Conservation (phyloP, 2,329 filamentous ascomycete species). For the Paraconiothyrium sp. region DNA sequence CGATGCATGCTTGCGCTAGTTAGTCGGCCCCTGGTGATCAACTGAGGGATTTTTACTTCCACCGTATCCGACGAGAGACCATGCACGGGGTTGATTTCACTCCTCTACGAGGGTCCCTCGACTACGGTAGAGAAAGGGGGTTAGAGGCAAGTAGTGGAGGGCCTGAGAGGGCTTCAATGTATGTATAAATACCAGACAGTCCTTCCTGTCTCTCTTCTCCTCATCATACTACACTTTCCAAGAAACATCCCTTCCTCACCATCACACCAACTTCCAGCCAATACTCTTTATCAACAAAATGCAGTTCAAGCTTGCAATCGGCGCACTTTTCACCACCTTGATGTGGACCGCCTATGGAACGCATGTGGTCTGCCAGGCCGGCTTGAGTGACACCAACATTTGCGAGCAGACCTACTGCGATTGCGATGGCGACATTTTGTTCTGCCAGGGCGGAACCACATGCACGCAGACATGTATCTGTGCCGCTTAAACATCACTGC, state of each 20-base stretch:
- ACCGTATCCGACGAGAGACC: too few relatives aligned
- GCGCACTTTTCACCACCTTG: neutral
- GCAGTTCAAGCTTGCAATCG: slow-evolving; percentile 2
- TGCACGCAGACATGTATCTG: neutral
- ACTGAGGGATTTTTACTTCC: too few relatives aligned
- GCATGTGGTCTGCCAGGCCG: neutral
- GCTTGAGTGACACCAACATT: neutral
- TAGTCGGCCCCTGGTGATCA: too few relatives aligned
- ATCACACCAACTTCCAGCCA: neutral
- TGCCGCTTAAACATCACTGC: neutral
- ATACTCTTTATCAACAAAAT: neutral
- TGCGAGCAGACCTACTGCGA: neutral
- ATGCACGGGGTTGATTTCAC: too few relatives aligned
- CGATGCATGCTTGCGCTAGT: too few relatives aligned
- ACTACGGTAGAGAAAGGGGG: too few relatives aligned
- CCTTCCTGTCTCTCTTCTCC: neutral
- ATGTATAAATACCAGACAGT: neutral
- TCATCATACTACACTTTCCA: neutral
- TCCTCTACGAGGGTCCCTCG: too few relatives aligned
- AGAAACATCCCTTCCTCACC: neutral
- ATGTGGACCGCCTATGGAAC: neutral
- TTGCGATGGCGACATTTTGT: neutral
- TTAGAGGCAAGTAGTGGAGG: neutral
- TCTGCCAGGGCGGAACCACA: neutral
- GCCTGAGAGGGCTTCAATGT: neutral